These are phyloP conservation scores for Berberis thunbergii DNA, from an alignment of 164 flowering plant genomes.

Conservation along the genomic window DNA sequence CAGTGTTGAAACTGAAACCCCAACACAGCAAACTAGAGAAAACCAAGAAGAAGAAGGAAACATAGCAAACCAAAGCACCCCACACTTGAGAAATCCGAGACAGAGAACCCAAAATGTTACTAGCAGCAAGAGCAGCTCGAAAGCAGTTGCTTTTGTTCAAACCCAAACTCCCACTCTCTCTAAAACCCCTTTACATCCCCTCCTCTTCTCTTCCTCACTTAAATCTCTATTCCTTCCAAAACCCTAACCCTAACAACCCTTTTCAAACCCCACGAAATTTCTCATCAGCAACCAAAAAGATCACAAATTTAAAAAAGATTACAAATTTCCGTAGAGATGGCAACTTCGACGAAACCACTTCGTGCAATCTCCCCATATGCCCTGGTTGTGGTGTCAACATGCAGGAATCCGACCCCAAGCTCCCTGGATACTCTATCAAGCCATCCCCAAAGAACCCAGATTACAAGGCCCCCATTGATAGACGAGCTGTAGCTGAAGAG, in stretches of 20 bases:
- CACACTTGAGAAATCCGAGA: too few species aligned
- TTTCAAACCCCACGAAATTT: not conserved
- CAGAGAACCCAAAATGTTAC: too few species aligned
- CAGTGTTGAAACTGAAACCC: too few species aligned
- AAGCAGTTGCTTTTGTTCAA: not conserved
- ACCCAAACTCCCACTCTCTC: not conserved
- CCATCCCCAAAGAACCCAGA: slow-evolving; percentile 40
- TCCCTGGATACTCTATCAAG: slow-evolving; percentile 62
- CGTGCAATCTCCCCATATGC: slow-evolving; percentile 33
- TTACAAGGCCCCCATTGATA: slow-evolving; percentile 21
- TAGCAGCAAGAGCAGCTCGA: not conserved
- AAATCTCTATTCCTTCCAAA: not conserved
- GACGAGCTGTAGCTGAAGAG: slow-evolving; percentile 41
- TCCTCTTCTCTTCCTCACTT: not conserved
- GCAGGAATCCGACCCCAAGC: slow-evolving; percentile 59
- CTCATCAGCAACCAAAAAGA: slow-evolving; percentile 3
- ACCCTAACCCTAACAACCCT: not conserved
- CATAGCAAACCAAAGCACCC: too few species aligned
- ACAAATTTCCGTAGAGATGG: slow-evolving; percentile 49
- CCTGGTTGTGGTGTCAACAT: slow-evolving; percentile 88
- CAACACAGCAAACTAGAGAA: too few species aligned
- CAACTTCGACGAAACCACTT: slow-evolving; percentile 45
- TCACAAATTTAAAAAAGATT: not conserved
- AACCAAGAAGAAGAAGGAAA: too few species aligned
- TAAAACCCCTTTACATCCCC: not conserved